Evolutionary conservation across 176 grass and related monocot genomes (phyloP), one percentile per base, ranked within the genome.

Genomic region (Bromus sterilis): DNA sequence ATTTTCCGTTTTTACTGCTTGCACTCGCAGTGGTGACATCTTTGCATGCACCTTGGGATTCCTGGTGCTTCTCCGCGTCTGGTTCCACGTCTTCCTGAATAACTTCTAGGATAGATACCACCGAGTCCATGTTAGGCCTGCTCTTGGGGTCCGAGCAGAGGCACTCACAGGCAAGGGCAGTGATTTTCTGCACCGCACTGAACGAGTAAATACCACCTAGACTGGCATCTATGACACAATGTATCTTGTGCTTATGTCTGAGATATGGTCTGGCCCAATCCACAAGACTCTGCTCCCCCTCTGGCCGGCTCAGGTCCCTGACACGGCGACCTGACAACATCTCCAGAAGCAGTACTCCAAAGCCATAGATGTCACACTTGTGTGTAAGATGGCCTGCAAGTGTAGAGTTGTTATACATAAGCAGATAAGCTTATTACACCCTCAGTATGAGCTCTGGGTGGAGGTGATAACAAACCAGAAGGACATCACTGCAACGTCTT

Each of bases 231-330:
- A 95, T 41, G 66, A 95, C 85, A 14, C 87, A 90, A 42, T 84
- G 86, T 86, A 95, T 95, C 84, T 95, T 95, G 87, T 90, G 90
- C 75, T 90, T 92, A 33, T 95, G 84, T 30, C 76, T 84, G 64
- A 95, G 87, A 66, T 90, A 86, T 31, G 93, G 93, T 8, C 87
- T 53, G 62, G 93, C 85, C 93, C 93, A 92, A 46, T 95, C 87
- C 9, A 95, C 90, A 15, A 95, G 93, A 41, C 90, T 90, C 20
- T 90, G 85, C 68, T 95, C 85, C 9, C 82, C 87, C 14, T 77
- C 75, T 12, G 93, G 87, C 3, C 79, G 75, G 64, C 86, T 86
- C 73, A 81, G 83, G 87, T 95, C 93, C 20, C 88, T 75, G 28
- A 87, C 87, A 2, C 93, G 93, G 4, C 90, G 90, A 28, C 93